Evolutionary conservation across 805 yeast species (phyloP).

Genomic region (Zygotorulaspora sp.): DNA sequence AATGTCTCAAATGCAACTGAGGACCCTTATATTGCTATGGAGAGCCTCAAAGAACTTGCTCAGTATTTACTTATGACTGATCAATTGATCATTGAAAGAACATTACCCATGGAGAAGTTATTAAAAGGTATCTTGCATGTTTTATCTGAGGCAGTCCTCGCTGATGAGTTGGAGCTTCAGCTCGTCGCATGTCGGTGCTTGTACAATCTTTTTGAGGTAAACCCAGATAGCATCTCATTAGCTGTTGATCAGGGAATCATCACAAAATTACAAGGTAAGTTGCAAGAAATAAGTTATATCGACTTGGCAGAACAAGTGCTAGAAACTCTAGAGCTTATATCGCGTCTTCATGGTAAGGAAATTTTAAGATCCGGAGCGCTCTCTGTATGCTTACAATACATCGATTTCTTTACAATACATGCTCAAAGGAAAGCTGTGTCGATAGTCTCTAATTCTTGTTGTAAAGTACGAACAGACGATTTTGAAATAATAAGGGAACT

Average conservation of each 20-base stretch:
- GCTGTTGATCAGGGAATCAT: conserved; percentile 65
- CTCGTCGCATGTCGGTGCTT: conserved; percentile 79
- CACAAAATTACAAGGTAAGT: conserved; percentile 57
- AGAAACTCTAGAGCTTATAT: conserved; percentile 65
- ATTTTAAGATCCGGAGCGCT: conserved; percentile 60
- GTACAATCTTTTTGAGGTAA: conserved; percentile 72
- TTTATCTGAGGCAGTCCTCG: conserved; percentile 51
- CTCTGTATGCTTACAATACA: conserved; percentile 56
- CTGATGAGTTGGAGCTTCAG: conserved; percentile 72
- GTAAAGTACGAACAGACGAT: conserved; percentile 41
- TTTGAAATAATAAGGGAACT: conserved; percentile 50
- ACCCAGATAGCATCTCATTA: conserved; percentile 56
- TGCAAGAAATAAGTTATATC: conserved; percentile 73
- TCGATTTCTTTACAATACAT: conserved; percentile 86
- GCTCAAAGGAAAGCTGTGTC: conserved; percentile 78
- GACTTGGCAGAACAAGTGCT: conserved; percentile 91
- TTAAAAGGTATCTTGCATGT: conserved; percentile 52
- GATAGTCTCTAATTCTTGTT: conserved; percentile 67
- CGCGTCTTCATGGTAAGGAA: conserved; percentile 48
- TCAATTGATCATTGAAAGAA: conserved; percentile 54
- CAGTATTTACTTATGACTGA: conserved; percentile 67
- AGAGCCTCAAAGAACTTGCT: conserved; percentile 59
- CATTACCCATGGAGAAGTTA: conserved; percentile 56
- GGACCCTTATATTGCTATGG: conserved; percentile 59
- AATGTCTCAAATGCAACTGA: conserved; percentile 35